Conservation (phyloP, 2,329 filamentous ascomycete species). For the Calonectria naviculata region DNA sequence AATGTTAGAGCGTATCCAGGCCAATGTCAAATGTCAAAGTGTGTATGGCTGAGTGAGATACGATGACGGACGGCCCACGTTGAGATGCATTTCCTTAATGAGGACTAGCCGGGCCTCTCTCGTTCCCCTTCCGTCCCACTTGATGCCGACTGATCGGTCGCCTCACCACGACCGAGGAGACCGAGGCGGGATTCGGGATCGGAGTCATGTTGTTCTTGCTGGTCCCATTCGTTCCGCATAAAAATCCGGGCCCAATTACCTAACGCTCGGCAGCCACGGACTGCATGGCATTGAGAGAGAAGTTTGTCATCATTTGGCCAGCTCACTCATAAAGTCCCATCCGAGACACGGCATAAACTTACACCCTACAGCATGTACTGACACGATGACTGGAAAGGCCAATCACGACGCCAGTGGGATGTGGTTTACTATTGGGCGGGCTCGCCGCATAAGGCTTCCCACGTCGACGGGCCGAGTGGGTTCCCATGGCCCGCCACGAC, state of each 20-base stretch:
- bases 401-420: constrained; percentile 19
- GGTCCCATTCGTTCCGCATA: neutral
- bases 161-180: neutral
- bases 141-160: neutral
- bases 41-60: neutral
- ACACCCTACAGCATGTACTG: constrained; percentile 2
- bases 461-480: constrained; percentile 18
- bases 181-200: neutral
- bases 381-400: neutral
- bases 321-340: neutral
- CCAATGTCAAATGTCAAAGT: no score
- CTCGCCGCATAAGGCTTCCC: constrained; percentile 14
- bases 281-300: constrained; percentile 7
- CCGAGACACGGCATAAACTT: constrained; percentile 4
- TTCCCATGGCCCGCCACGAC: constrained; percentile 5
- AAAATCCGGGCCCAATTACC: neutral
- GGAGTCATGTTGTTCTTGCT: neutral
- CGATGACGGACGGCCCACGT: neutral
- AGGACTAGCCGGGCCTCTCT: neutral
- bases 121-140: neutral
- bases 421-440: neutral
- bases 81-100: neutral
- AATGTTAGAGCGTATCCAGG: neutral
- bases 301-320: constrained; percentile 18
- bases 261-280: neutral